Evolutionary conservation across 495 filamentous ascomycete genomes (phyloP).

Genomic region (Aspergillus campestris): DNA sequence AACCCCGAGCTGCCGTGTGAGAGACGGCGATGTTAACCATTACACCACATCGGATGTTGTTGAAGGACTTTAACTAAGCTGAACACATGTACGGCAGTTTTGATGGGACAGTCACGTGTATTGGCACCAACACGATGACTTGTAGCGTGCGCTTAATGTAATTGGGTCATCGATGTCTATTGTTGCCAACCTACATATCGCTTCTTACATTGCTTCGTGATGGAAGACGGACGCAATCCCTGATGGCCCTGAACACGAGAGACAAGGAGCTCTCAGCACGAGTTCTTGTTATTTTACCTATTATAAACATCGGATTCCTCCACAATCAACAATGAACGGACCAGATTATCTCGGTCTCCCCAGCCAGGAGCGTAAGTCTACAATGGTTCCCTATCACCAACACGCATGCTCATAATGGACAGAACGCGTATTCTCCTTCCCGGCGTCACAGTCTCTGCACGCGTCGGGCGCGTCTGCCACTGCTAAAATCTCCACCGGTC

Average conservation of each 20-base stretch:
- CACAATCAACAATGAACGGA: slow-evolving; percentile 13
- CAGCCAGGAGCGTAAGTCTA: slow-evolving; percentile 22
- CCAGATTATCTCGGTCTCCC: slow-evolving; percentile 24
- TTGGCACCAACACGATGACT: too few relatives aligned
- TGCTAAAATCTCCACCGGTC: slow-evolving; percentile 56
- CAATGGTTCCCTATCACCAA: not conserved
- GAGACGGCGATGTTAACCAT: slow-evolving; percentile 30
- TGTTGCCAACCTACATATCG: not conserved
- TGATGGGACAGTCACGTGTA: too few relatives aligned
- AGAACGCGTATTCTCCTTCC: slow-evolving; percentile 71
- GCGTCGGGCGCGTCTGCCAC: slow-evolving; percentile 42
- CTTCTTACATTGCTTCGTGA: too few relatives aligned
- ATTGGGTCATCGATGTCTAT: not conserved
- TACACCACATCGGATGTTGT: slow-evolving; percentile 22
- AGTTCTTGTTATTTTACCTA: too few relatives aligned
- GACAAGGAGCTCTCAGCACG: too few relatives aligned
- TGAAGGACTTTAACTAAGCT: too few relatives aligned
- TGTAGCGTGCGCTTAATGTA: too few relatives aligned
- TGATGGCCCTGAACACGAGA: not conserved
- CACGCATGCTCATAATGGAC: not conserved
- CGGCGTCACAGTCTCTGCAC: slow-evolving; percentile 75
- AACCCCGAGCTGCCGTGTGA: slow-evolving; percentile 30
- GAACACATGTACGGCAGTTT: too few relatives aligned
- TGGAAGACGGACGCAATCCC: not conserved
- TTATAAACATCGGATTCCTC: slow-evolving; percentile 3